Conservation (phyloP, 169 alveolate genomes). For the Eimeria praecox region DNA sequence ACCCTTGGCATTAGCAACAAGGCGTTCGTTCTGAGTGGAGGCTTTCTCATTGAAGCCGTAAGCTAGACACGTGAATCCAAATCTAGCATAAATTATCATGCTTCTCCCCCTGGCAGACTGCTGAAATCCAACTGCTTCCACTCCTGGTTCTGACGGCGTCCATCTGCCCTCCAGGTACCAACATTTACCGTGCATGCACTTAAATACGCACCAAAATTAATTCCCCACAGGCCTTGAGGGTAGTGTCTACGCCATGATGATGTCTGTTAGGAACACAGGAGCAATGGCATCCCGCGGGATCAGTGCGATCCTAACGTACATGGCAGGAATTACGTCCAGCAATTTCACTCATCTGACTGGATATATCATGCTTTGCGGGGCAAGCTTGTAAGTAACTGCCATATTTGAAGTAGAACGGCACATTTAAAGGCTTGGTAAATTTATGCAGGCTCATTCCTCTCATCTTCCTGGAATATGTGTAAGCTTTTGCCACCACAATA, state of each 20-base stretch:
- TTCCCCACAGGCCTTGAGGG: slow-evolving; percentile 95
- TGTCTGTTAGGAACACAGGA: slow-evolving; percentile 96
- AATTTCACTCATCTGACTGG: slow-evolving; percentile 94
- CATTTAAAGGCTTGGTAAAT: background rate
- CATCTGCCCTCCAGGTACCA: slow-evolving; percentile 94
- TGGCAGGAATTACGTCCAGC: slow-evolving; percentile 93
- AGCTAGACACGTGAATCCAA: slow-evolving; percentile 74
- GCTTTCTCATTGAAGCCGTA: slow-evolving; percentile 95
- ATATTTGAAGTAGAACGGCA: background rate
- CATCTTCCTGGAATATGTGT: slow-evolving; percentile 85
- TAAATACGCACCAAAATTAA: background rate
- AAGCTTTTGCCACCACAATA: slow-evolving; percentile 61
- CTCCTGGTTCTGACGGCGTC: slow-evolving; percentile 95
- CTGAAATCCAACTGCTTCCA: slow-evolving; percentile 96
- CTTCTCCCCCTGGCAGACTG: slow-evolving; percentile 71
- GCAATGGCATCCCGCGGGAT: slow-evolving; percentile 92
- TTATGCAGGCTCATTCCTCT: slow-evolving; percentile 88
- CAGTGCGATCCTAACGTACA: slow-evolving; percentile 94
- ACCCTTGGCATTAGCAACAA: slow-evolving; percentile 94
- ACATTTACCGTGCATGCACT: background rate
- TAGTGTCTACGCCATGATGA: slow-evolving; percentile 96
- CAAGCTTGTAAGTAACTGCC: slow-evolving; percentile 76
- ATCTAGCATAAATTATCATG: background rate
- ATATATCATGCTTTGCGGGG: slow-evolving; percentile 92
- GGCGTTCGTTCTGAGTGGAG: slow-evolving; percentile 94